Conservation (phyloP, 495 filamentous ascomycete species). For the Venustampulla echinocandica region DNA sequence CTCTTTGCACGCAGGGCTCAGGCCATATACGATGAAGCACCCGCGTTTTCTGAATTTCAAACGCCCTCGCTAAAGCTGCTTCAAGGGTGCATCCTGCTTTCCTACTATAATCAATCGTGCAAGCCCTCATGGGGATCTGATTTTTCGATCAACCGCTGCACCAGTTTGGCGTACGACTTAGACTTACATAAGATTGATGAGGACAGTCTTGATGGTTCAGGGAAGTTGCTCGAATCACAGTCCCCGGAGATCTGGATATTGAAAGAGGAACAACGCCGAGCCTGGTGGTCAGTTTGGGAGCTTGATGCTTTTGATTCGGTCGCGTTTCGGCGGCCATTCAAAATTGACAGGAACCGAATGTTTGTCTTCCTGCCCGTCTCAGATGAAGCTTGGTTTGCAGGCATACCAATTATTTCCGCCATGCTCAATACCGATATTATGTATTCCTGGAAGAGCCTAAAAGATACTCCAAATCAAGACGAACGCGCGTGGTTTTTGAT, state of each 20-base stretch:
- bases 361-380: constrained; percentile 1
- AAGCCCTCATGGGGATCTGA: background rate
- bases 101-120: background rate
- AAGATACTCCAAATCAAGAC: constrained; percentile 2
- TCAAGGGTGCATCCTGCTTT: constrained; percentile 1
- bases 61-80: background rate
- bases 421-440: background rate
- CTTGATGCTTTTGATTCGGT: constrained; percentile 4
- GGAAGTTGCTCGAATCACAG: background rate
- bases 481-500: constrained; percentile 6
- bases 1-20: background rate
- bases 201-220: background rate
- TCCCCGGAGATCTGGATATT: background rate
- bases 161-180: background rate
- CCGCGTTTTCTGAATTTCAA: background rate
- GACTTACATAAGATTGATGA: background rate
- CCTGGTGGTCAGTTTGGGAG: constrained; percentile 7
- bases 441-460: background rate
- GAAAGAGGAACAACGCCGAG: constrained; percentile 1
- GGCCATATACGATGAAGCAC: background rate
- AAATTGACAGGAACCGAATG: background rate
- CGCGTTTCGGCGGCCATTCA: background rate
- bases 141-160: background rate
- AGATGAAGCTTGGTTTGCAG: constrained; percentile 2
- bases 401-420: background rate